These are phyloP conservation scores for Paraconiothyrium brasiliense DNA, from an alignment of 2,329 filamentous ascomycete genomes.

Conservation along the genomic window DNA sequence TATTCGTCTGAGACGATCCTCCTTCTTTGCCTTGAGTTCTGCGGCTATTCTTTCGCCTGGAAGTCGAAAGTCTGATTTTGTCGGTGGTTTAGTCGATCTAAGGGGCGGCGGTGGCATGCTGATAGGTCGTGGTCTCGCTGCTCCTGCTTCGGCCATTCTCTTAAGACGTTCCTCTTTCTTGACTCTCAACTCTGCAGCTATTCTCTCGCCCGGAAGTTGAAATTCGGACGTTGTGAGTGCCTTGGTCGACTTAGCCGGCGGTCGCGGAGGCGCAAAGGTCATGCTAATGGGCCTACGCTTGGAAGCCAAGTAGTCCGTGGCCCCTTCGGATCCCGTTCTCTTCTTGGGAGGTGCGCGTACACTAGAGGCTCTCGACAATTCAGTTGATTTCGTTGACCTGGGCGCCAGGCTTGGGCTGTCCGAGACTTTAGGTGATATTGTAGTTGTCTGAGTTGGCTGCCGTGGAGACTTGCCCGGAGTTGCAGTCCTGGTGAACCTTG, in stretches of 20 bases:
- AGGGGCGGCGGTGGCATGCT: constrained; percentile 58
- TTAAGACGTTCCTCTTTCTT: constrained; percentile 59
- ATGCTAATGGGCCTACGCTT: constrained; percentile 59
- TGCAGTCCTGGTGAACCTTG: constrained; percentile 21
- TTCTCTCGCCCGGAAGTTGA: constrained; percentile 62
- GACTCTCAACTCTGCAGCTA: constrained; percentile 63
- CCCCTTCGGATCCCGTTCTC: constrained; percentile 35
- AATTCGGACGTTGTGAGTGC: constrained; percentile 61
- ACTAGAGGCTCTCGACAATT: constrained; percentile 34
- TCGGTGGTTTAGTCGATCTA: constrained; percentile 62
- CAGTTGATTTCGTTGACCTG: constrained; percentile 40
- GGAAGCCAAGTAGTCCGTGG: constrained; percentile 51
- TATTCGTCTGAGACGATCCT: constrained; percentile 47
- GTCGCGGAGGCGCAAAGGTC: constrained; percentile 58
- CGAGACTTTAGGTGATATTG: constrained; percentile 33
- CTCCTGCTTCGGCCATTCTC: constrained; percentile 52
- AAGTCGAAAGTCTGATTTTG: constrained; percentile 61
- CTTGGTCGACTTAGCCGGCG: constrained; percentile 60
- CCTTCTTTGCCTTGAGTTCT: constrained; percentile 44
- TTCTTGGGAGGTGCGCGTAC: constrained; percentile 31
- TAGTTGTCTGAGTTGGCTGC: constrained; percentile 15
- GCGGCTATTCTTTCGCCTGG: constrained; percentile 62
- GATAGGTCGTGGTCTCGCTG: constrained; percentile 51
- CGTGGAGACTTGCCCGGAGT: constrained; percentile 15
- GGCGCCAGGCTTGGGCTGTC: constrained; percentile 36